Conservation (phyloP, 441 rosid genomes). For the Brassica balearica region DNA sequence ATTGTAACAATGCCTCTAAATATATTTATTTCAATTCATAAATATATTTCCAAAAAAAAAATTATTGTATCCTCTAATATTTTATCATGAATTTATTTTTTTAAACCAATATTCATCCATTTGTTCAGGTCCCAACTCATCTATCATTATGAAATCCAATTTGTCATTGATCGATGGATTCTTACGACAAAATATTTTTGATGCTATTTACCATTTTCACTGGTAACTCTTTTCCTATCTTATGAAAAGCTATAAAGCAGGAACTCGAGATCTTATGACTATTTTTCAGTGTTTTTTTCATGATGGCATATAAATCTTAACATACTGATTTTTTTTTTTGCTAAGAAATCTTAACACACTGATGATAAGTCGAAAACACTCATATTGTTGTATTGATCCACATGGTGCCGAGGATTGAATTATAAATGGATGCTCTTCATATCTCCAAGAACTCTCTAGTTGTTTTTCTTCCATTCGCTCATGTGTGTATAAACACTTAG, state of each 20-base stretch:
- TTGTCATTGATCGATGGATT: neutral
- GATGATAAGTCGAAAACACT: too few relatives aligned
- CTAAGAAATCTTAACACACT: too few relatives aligned
- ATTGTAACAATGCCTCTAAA: neutral
- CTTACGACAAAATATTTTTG: neutral
- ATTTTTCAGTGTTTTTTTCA: neutral
- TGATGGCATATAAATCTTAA: neutral
- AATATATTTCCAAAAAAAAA: neutral
- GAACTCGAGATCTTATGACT: neutral
- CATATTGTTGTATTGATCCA: neutral
- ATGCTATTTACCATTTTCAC: neutral
- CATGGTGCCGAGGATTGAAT: neutral
- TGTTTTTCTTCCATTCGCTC: too few relatives aligned
- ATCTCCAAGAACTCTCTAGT: too few relatives aligned
- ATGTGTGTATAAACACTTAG: too few relatives aligned
- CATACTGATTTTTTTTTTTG: neutral
- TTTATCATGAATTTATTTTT: neutral
- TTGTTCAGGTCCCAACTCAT: neutral
- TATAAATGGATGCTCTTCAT: neutral
- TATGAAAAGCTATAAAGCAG: neutral
- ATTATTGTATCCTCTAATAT: neutral
- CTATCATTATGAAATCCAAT: neutral
- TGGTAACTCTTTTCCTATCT: neutral
- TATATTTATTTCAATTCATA: neutral
- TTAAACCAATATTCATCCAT: neutral